Conservation (phyloP, 2,329 filamentous ascomycete genomes). For the Fusarium phyllophilum region DNA sequence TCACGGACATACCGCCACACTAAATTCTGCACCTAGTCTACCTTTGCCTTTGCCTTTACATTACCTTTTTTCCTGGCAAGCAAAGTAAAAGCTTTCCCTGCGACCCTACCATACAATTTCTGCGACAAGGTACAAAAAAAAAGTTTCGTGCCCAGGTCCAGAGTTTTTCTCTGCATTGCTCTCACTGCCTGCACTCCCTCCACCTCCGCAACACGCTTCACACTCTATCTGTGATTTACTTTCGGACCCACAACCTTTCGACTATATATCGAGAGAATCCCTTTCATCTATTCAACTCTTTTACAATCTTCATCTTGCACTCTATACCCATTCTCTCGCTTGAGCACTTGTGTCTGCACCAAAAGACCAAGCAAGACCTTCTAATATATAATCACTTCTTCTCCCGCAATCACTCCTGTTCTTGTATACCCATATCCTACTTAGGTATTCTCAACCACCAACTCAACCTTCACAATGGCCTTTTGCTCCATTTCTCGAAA, state of each 20-base stretch:
- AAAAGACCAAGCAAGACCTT: not conserved
- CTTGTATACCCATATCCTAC: slow-evolving; percentile 4
- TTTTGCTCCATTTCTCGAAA: slow-evolving; percentile 47
- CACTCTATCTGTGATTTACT: slow-evolving; percentile 26
- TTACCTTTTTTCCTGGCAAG: not conserved
- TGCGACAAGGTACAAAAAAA: not conserved
- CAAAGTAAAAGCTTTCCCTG: slow-evolving; percentile 25
- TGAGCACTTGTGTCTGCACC: not conserved
- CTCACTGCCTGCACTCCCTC: slow-evolving; percentile 16
- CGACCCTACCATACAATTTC: slow-evolving; percentile 25
- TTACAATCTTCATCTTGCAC: slow-evolving; percentile 13
- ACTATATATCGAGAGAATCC: slow-evolving; percentile 41
- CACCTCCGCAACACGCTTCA: slow-evolving; percentile 24
- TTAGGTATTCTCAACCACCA: not conserved
- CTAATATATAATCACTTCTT: slow-evolving; percentile 18
- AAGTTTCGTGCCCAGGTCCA: slow-evolving; percentile 25
- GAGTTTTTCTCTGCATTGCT: slow-evolving; percentile 30
- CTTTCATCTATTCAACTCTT: slow-evolving; percentile 17
- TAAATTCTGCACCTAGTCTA: slow-evolving; percentile 41
- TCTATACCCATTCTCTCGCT: slow-evolving; percentile 8
- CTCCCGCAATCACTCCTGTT: not conserved
- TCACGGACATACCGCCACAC: slow-evolving; percentile 46
- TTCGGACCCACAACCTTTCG: slow-evolving; percentile 31
- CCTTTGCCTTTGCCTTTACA: not conserved
- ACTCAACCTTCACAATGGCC: slow-evolving; percentile 46